These are phyloP conservation scores for Stachybotrys chlorohalonatus DNA, from an alignment of 2,329 filamentous ascomycete genomes.

Conservation along the genomic window DNA sequence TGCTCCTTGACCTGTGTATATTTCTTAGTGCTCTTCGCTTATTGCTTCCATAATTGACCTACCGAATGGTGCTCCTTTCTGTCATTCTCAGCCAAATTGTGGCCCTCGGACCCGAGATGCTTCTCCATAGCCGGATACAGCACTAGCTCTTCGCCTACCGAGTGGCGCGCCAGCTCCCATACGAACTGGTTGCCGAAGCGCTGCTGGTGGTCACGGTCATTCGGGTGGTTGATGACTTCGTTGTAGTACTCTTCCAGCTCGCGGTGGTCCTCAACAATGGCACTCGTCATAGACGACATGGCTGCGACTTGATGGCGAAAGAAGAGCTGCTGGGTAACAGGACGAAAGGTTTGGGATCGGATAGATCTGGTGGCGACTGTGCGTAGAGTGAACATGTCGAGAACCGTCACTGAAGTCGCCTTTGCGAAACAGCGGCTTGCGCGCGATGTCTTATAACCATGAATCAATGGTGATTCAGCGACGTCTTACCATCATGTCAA, in stretches of 20 bases:
- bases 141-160: conserved; percentile 38
- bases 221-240: conserved; percentile 25
- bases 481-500: too few species aligned
- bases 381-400: neutral
- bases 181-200: conserved; percentile 36
- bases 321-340: neutral
- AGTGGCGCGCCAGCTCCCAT: conserved; percentile 40
- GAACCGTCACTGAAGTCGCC: too few species aligned
- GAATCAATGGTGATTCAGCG: too few species aligned
- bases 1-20: conserved; percentile 37
- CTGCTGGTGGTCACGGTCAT: conserved; percentile 25
- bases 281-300: conserved; percentile 16
- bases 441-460: too few species aligned
- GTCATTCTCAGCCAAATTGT: conserved; percentile 35
- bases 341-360: neutral
- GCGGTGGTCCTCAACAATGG: conserved; percentile 18
- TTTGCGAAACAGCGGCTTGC: too few species aligned
- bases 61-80: conserved; percentile 36
- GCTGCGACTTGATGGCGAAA: neutral
- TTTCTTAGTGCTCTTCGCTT: neutral
- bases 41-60: conserved; percentile 1
- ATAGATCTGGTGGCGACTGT: neutral
- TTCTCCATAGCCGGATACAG: conserved; percentile 46
- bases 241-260: conserved; percentile 27
- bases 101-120: conserved; percentile 31